These are phyloP conservation scores for Forsythia suspensa DNA, from an alignment of 257 asterid species.

Conservation along the genomic window DNA sequence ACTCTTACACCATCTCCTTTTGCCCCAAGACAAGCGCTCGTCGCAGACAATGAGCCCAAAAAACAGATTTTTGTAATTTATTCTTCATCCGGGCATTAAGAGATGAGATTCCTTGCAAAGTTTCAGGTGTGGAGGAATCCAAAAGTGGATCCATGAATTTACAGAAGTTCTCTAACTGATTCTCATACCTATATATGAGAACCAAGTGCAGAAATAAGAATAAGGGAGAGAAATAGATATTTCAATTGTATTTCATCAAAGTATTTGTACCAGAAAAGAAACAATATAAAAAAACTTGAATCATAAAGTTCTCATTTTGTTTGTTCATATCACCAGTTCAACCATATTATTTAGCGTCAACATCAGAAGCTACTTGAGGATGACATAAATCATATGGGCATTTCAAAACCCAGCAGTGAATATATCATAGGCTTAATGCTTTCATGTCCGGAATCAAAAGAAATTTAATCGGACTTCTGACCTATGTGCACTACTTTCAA, in stretches of 20 bases:
- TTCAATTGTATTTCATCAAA: neutral
- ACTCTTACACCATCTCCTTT: conserved; percentile 77
- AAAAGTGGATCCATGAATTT: conserved; percentile 84
- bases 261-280: conserved; percentile 4
- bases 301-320: neutral
- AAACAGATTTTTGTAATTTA: conserved; percentile 59
- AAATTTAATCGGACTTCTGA: neutral
- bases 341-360: conserved; percentile 6
- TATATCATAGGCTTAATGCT: neutral
- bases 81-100: conserved; percentile 64
- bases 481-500: neutral
- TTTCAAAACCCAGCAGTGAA: conserved; percentile 4
- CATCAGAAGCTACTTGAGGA: conserved; percentile 7
- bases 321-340: conserved; percentile 1
- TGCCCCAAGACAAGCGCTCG: conserved; percentile 77
- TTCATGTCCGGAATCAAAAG: neutral
- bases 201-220: neutral
- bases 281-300: neutral
- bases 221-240: neutral
- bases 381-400: neutral
- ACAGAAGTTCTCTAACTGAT: conserved; percentile 70
- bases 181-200: conserved; percentile 59
- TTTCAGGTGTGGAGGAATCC: conserved; percentile 86
- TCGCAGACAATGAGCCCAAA: conserved; percentile 74
- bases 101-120: conserved; percentile 47